phyloP scores from a whole-genome alignment of 2,329 filamentous ascomycete species.

The Apiospora koreana region DNA sequence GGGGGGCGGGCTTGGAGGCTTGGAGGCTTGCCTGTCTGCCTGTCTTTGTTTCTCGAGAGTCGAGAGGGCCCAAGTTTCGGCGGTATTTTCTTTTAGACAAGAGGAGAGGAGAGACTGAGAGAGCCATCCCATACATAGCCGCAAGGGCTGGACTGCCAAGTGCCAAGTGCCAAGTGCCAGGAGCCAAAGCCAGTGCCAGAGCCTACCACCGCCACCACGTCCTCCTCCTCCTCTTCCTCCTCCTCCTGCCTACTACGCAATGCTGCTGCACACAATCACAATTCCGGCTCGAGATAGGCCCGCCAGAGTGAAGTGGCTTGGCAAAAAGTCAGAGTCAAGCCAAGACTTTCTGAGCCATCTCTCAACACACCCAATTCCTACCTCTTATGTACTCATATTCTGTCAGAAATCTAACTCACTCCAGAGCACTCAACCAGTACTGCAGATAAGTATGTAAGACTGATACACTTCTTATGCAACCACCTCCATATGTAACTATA shows the following conservation, averaged over 20 bases:
- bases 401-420: background rate
- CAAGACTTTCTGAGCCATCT: background rate
- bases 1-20: background rate
- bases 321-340: conserved; percentile 1
- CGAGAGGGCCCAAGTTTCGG: background rate
- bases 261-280: too few relatives aligned
- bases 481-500: background rate
- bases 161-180: too few relatives aligned
- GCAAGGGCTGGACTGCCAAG: background rate
- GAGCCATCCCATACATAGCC: background rate
- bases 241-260: too few relatives aligned
- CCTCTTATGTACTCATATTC: too few relatives aligned
- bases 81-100: background rate
- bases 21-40: background rate
- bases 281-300: background rate
- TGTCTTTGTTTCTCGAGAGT: background rate
- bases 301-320: background rate
- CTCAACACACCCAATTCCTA: background rate
- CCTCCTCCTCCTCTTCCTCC: background rate
- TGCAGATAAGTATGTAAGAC: background rate
- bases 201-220: too few relatives aligned
- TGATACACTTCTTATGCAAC: background rate
- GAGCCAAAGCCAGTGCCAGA: background rate
- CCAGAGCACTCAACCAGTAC: background rate
- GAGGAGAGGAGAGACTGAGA: background rate